phyloP scores from a whole-genome alignment of 1,284 basidiomycete species.

The Pyrrhoderma lamaoense region DNA sequence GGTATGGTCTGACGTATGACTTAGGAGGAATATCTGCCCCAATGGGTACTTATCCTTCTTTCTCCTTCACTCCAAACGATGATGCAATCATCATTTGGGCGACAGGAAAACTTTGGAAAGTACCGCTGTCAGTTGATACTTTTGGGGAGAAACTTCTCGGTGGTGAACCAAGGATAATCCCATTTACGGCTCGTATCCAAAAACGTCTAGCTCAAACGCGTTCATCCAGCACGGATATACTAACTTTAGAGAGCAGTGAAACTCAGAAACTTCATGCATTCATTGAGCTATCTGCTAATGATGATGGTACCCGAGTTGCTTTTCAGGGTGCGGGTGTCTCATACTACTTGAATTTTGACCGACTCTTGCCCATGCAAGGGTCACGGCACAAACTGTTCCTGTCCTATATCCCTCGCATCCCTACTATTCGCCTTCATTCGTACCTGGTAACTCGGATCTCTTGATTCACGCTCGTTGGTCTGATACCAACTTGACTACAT shows the following conservation, averaged over 20 bases:
- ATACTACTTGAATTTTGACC: conserved; percentile 40
- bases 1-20: conserved; percentile 64
- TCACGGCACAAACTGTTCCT: conserved; percentile 36
- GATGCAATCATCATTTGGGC: conserved; percentile 66
- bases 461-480: conserved; percentile 65
- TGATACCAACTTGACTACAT: conserved; percentile 49
- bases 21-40: conserved; percentile 54
- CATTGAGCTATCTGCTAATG: conserved; percentile 49
- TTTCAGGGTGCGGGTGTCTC: conserved; percentile 51
- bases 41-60: conserved; percentile 71
- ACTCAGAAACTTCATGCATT: conserved; percentile 53
- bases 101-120: conserved; percentile 54
- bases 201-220: conserved; percentile 56
- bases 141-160: conserved; percentile 41
- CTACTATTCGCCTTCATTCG: conserved; percentile 64
- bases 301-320: conserved; percentile 40
- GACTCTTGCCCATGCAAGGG: conserved; percentile 19
- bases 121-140: conserved; percentile 46
- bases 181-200: conserved; percentile 54
- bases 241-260: conserved; percentile 44
- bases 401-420: conserved; percentile 38
- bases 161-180: conserved; percentile 39
- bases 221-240: conserved; percentile 38
- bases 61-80: conserved; percentile 55
- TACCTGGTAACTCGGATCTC: conserved; percentile 40